Evolutionary conservation across 306 rosid genomes (phyloP), one percentile per base, ranked within the genome.

Genomic region (Purshia tridentata): DNA sequence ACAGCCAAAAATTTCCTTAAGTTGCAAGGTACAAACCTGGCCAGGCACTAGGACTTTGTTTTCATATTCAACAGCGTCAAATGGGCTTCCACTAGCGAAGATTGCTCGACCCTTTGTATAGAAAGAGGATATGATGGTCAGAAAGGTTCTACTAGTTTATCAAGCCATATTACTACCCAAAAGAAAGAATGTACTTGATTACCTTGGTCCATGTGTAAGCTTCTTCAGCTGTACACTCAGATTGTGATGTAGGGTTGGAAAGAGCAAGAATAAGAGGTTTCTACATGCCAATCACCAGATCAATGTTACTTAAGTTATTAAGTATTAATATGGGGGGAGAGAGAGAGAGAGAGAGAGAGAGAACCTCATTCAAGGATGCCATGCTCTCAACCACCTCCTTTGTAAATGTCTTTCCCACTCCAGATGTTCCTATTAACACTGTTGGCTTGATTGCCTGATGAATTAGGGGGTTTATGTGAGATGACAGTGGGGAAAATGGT

Each of bases 151-250:
- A 56, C 42, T 47, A 49, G 47, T 66, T 75, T 23, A 54, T 45
- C 16, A 51, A 50, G 22, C 74, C 35, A 15, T 19, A 15, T 39
- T 40, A 51, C n/a, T 8, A 44, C n/a, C 39, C n/a, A 14, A 63
- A 55, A 35, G 9, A 48, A 4, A 10, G 45, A 40, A 67, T 18
- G 22, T 12, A 46, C 35, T 5, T 46, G 13, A 70, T 69, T 73
- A 91, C 98, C 97, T 91, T 83, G 81, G 88, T 94, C 98, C 98
- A 94, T 80, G 95, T 72, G 73, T 94, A 94, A 56, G 98, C 98
- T 81, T 94, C 97, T 83, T 91, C 96, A 8, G 98, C 98, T 13
- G 98, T 94, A 80, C 98, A 94, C 88, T 94, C 97, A 46, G 98
- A 87, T 74, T 94, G 98, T 45, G 98, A 91, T 15, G 98, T 94